Conservation (phyloP, 495 filamentous ascomycete species). For the Achaetomiella virescens region DNA sequence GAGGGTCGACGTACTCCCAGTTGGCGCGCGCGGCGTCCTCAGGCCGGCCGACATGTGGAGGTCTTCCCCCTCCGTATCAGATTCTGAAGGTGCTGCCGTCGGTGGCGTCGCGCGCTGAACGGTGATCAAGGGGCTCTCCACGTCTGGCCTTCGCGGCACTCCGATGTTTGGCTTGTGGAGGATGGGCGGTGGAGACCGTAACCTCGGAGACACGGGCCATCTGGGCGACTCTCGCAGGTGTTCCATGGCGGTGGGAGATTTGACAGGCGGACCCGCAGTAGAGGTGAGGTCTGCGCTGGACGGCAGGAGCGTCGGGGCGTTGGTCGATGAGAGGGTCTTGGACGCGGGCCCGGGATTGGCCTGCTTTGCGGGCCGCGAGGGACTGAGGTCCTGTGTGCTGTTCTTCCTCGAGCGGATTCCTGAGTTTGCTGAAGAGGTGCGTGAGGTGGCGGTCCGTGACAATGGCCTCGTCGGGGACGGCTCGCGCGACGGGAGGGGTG, state of each 20-base stretch:
- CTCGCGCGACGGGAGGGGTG: slow-evolving; percentile 45
- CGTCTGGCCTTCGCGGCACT: slow-evolving; percentile 41
- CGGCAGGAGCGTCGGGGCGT: slow-evolving; percentile 52
- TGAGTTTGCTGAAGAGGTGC: slow-evolving; percentile 26
- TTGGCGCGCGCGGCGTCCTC: slow-evolving; percentile 60
- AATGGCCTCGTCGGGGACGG: slow-evolving; percentile 42
- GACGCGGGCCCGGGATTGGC: slow-evolving; percentile 50
- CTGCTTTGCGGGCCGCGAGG: slow-evolving; percentile 49
- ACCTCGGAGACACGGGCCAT: slow-evolving; percentile 60
- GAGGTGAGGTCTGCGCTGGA: slow-evolving; percentile 48
- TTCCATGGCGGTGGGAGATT: slow-evolving; percentile 45
- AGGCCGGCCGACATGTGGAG: slow-evolving; percentile 46
- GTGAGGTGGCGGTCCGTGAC: slow-evolving; percentile 24
- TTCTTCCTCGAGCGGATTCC: slow-evolving; percentile 61
- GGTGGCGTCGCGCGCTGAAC: slow-evolving; percentile 48
- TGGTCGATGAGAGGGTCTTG: slow-evolving; percentile 57
- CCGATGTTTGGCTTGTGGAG: slow-evolving; percentile 37
- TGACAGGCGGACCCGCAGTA: slow-evolving; percentile 55
- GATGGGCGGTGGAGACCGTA: slow-evolving; percentile 62
- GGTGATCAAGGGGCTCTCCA: slow-evolving; percentile 47
- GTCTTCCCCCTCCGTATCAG: slow-evolving; percentile 52
- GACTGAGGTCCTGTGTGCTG: slow-evolving; percentile 61
- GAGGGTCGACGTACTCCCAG: slow-evolving; percentile 61
- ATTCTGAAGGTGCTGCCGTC: slow-evolving; percentile 32
- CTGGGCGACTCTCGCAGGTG: slow-evolving; percentile 52